phyloP scores from a whole-genome alignment of 768 basidiomycete genomes.

The Favolaschia claudopus region DNA sequence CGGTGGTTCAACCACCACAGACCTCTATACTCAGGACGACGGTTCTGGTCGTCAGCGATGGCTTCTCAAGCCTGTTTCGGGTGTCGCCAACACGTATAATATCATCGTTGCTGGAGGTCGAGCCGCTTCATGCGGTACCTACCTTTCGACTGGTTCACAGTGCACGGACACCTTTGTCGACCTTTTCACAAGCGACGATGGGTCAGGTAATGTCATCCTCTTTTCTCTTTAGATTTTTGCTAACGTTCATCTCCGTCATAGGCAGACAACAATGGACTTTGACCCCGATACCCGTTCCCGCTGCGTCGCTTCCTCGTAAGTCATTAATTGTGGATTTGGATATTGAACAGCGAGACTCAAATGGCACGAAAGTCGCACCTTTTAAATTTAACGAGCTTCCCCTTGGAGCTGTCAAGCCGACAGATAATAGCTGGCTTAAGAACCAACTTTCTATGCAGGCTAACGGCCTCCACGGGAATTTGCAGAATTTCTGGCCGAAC shows the following conservation, averaged over 20 bases:
- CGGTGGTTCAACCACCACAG: constrained; percentile 1
- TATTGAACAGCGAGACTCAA: background rate
- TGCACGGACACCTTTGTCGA: constrained; percentile 23
- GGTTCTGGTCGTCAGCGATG: constrained; percentile 24
- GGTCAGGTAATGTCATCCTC: constrained; percentile 5
- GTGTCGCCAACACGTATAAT: constrained; percentile 19
- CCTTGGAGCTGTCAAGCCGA: constrained; percentile 20
- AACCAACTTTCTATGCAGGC: constrained; percentile 17
- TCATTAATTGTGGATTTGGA: background rate
- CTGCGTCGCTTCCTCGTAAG: constrained; percentile 16
- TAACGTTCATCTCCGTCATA: background rate
- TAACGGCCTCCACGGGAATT: constrained; percentile 22
- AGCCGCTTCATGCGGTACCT: constrained; percentile 19
- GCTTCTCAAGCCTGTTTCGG: constrained; percentile 15
- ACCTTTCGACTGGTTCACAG: constrained; percentile 11
- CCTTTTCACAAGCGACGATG: constrained; percentile 21
- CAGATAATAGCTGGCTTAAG: constrained; percentile 16
- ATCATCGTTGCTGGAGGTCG: constrained; percentile 16
- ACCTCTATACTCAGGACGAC: constrained; percentile 14
- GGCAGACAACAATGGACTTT: constrained; percentile 24
- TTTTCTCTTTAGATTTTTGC: background rate
- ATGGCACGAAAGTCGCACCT: constrained; percentile 16
- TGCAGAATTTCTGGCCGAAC: constrained; percentile 20
- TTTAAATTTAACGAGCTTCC: constrained; percentile 21
- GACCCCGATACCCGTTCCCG: constrained; percentile 1